These are phyloP conservation scores for Candida pini DNA, from an alignment of 805 yeast genomes.

Conservation along the genomic window DNA sequence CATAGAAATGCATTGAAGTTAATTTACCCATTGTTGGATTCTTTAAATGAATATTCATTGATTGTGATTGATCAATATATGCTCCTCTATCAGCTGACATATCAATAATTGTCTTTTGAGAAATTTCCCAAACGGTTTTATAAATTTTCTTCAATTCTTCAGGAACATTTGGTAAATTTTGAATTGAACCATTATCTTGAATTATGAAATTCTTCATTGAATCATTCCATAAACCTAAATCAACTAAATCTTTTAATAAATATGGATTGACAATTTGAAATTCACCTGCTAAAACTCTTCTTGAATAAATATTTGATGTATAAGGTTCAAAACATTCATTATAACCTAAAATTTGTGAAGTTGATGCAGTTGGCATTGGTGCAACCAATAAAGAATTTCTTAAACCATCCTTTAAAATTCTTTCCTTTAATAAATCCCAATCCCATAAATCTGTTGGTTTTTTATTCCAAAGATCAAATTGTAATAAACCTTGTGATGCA, in stretches of 20 bases:
- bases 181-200: conserved; percentile 53
- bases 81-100: conserved; percentile 75
- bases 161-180: conserved; percentile 48
- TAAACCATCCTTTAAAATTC: conserved; percentile 43
- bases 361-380: conserved; percentile 66
- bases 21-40: conserved; percentile 97
- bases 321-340: conserved; percentile 61
- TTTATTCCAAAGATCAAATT: conserved; percentile 53
- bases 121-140: conserved; percentile 59
- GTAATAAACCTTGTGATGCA: conserved; percentile 51
- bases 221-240: conserved; percentile 54
- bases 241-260: conserved; percentile 52
- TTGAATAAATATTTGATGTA: conserved; percentile 56
- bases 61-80: conserved; percentile 87
- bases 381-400: conserved; percentile 58
- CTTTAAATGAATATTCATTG: conserved; percentile 84
- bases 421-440: conserved; percentile 50
- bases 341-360: conserved; percentile 56
- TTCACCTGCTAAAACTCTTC: conserved; percentile 61
- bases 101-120: conserved; percentile 54
- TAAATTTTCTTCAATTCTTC: conserved; percentile 48
- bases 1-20: conserved; percentile 97
- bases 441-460: conserved; percentile 55
- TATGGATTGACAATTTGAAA: conserved; percentile 60
- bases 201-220: conserved; percentile 52